Conservation (phyloP, 1,284 basidiomycete species). For the Sanghuangporus baumii region DNA sequence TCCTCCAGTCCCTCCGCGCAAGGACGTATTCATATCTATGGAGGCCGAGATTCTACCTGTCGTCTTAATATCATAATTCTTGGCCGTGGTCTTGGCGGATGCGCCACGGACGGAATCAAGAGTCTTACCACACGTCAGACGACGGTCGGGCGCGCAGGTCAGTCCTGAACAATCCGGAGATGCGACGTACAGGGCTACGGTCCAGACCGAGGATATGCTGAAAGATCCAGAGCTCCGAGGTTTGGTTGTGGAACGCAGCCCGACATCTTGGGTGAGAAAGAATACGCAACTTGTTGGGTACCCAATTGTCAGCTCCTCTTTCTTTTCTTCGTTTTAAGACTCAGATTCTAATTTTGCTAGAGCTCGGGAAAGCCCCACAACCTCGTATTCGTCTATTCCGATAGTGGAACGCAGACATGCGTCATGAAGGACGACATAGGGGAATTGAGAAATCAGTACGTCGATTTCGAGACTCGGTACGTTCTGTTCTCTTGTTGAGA, state of each 20-base stretch:
- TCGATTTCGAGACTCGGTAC: conserved; percentile 32
- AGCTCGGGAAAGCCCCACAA: not conserved
- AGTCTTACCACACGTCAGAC: conserved; percentile 44
- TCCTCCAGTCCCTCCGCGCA: not conserved
- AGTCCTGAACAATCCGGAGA: conserved; percentile 46
- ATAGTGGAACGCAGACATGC: not conserved
- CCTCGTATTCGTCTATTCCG: not conserved
- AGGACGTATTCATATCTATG: conserved; percentile 1
- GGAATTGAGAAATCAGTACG: conserved; percentile 25
- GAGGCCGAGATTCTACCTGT: conserved; percentile 26
- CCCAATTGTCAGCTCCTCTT: conserved; percentile 22
- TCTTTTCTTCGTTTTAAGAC: not conserved
- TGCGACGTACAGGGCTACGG: conserved; percentile 42
- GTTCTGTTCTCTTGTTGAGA: not conserved
- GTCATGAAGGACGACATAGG: conserved; percentile 24
- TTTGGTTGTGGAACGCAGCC: conserved; percentile 25
- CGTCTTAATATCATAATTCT: conserved; percentile 39
- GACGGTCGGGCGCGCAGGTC: conserved; percentile 24
- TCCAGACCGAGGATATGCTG: conserved; percentile 39
- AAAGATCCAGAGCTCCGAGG: conserved; percentile 41
- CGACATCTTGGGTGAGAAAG: conserved; percentile 28
- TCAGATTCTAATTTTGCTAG: not conserved
- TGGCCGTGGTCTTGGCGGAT: conserved; percentile 42
- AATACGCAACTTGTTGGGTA: conserved; percentile 27
- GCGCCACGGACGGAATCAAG: conserved; percentile 48